Evolutionary conservation across 2,329 filamentous ascomycete genomes (phyloP), one percentile per base, ranked within the genome.

Genomic region (Colletotrichum theobromicola): DNA sequence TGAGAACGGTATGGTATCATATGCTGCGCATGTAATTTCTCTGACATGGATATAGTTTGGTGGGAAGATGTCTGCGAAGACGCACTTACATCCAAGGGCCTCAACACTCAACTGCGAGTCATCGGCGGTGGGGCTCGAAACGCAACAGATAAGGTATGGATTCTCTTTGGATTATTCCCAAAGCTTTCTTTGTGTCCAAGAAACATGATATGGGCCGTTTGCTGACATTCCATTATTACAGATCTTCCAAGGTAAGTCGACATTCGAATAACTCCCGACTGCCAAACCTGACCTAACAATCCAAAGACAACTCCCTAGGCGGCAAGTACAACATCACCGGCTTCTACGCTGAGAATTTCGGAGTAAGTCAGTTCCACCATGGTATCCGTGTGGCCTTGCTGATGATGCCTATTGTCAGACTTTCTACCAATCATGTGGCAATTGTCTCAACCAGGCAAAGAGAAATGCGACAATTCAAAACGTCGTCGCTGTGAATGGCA

Each of bases 21-120:
- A 50, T 50, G 42, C 0, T 0, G 42, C 42, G 3, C 42, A 50
- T 50, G 0, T 8, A 3, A 10, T 15, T 0, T 10, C 24, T 21
- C 57, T 64, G 28, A 35, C 42, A 2, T 13, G 24, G 4, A 30
- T 24, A 46, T 1, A 81, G 80, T 81, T 4, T 81, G 80, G 80
- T 81, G 80, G 80, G 80, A 81, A 62, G 80, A 81, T 9, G 80
- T 81, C 9, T 81, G 80, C 5, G 80, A 81, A 21, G 80, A 81
- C 37, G 80, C 80, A 0, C 63, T 81, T 3, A 81, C 80, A 0
- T 77, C 80, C 1, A 81, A 81, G 72, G 80, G 80, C 1, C 69
- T 81, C 10, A 81, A 81, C 72, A 81, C 80, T 0, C 80, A 81
- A 50, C 61, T 81, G 1, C 77, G 80, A 32, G 80, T 81, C 15